Base-by-base conservation (phyloP, 106 monocot genomes). In the Gastrodia elata region DNA sequence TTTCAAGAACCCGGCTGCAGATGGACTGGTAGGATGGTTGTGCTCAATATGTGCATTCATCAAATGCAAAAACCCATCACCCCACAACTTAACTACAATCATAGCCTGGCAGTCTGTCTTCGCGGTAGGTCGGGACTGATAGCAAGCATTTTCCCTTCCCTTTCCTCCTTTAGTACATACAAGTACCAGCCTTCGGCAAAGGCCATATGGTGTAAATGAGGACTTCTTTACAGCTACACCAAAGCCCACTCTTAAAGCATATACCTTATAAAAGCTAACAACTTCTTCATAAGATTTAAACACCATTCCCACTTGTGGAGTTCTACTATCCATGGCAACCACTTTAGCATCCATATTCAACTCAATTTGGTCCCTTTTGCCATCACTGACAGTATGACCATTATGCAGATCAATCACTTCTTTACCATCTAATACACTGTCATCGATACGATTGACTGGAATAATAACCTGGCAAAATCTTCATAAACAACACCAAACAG, bases 241-340 rank as follows among this genome's bases (percentile, higher is more conserved):
- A 70, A 86, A 86, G 11, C 86, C 86, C 61, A 80, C 48, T 48
- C 75, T 80, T 24, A 80, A 59, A 8, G 86, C 86, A 78, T 86
- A 86, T 58, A 76, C 48, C 67, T 86, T 86, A 73, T 86, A 86
- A 30, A 86, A 86, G 70, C 75, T 80, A 33, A 80, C 71, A 9
- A 72, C 86, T 61, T 86, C 86, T 74, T 80, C 86, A 68, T 86
- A 86, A 1, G 86, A 83, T 26, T 75, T 80, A 59, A 86, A 86
- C 26, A 80, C 80, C 86, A 86, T 86, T 26, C 86, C 86, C 46
- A 80, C 77, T 39, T 72, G 73, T 67, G 86, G 86, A 28, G 75
- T 78, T 61, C 58, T 71, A 43, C 77, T 77, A 80, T 82, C 80
- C 18, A 59, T 75, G 37, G 37, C 76, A 22, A 11, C 72, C 57